These are phyloP conservation scores for Colletotrichum caudatum DNA, from an alignment of 2,329 filamentous ascomycete species.

Conservation along the genomic window DNA sequence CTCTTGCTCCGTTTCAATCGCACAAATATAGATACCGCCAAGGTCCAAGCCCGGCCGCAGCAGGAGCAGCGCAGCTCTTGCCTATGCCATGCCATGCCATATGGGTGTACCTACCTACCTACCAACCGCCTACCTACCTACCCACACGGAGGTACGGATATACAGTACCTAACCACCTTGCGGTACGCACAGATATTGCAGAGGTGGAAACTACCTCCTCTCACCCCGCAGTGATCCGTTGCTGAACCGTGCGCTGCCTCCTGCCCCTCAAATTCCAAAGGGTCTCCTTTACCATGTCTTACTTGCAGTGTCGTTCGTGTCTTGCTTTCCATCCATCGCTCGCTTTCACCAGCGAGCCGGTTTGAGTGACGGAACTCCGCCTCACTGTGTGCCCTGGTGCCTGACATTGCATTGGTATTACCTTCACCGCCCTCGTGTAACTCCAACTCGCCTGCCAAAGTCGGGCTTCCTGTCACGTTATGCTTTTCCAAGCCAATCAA, in stretches of 20 bases:
- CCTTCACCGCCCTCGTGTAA: slow-evolving; percentile 23
- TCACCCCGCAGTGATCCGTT: slow-evolving; percentile 21
- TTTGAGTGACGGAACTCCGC: background rate
- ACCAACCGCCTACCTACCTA: no score
- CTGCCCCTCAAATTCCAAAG: background rate
- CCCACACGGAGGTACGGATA: no score
- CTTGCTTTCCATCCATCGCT: no score
- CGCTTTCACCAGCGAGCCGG: no score
- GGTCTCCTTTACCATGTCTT: slow-evolving; percentile 17
- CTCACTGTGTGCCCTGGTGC: background rate
- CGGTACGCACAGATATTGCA: background rate
- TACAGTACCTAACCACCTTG: no score
- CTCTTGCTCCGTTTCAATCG: background rate
- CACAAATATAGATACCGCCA: background rate
- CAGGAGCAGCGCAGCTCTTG: background rate
- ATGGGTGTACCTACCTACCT: no score
- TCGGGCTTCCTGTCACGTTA: background rate
- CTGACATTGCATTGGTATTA: background rate
- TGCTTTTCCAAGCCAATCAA: slow-evolving; percentile 13
- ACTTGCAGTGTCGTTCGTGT: background rate
- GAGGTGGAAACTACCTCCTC: background rate
- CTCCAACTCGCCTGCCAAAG: slow-evolving; percentile 4
- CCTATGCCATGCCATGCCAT: background rate
- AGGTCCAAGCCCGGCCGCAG: slow-evolving; percentile 11
- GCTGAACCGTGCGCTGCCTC: slow-evolving; percentile 24